Percentiles rank a stretch among this genome's conserved stretches.
Evolutionary conservation across 495 filamentous ascomycete species (phyloP).

Genomic region (Beverwykella pulmonaria): DNA sequence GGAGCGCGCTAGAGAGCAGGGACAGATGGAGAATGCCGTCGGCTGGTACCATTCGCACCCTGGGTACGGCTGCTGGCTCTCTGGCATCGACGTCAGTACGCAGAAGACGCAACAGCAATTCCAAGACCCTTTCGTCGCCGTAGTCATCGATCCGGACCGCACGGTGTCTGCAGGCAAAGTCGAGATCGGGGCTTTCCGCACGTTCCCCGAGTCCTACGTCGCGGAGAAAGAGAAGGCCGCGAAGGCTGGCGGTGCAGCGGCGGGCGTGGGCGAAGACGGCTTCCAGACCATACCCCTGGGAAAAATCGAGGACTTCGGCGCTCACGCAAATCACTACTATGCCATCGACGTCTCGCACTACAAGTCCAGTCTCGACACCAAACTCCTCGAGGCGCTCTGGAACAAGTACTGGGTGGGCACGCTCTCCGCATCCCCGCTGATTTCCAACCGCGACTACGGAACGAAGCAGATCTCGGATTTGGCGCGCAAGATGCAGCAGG

Average conservation of each 20-base stretch:
- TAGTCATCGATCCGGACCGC: slow-evolving; percentile 96
- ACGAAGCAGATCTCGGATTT: slow-evolving; percentile 92
- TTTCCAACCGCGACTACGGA: slow-evolving; percentile 89
- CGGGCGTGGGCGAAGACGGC: slow-evolving; percentile 52
- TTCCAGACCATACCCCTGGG: slow-evolving; percentile 80
- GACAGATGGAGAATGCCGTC: slow-evolving; percentile 84
- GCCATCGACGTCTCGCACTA: slow-evolving; percentile 87
- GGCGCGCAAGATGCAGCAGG: slow-evolving; percentile 73
- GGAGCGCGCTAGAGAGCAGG: slow-evolving; percentile 67
- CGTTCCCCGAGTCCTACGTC: slow-evolving; percentile 74
- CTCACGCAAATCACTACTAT: slow-evolving; percentile 88
- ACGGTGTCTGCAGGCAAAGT: slow-evolving; percentile 95
- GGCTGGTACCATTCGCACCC: slow-evolving; percentile 99
- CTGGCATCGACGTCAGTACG: slow-evolving; percentile 91
- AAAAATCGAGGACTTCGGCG: slow-evolving; percentile 96
- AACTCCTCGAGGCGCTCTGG: slow-evolving; percentile 87
- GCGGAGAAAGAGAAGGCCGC: slow-evolving; percentile 42
- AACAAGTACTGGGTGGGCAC: slow-evolving; percentile 99
- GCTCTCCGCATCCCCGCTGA: slow-evolving; percentile 89
- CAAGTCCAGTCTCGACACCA: slow-evolving; percentile 84
- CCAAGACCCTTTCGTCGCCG: slow-evolving; percentile 88
- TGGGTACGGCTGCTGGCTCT: slow-evolving; percentile 98
- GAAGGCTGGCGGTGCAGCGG: slow-evolving; percentile 32
- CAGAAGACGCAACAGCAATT: slow-evolving; percentile 80
- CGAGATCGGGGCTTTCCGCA: slow-evolving; percentile 96